Percentiles rank a stretch among this genome's conserved stretches.
Evolutionary conservation across 2,329 filamentous ascomycete genomes (phyloP).

Genomic region (Ilyonectria destructans): DNA sequence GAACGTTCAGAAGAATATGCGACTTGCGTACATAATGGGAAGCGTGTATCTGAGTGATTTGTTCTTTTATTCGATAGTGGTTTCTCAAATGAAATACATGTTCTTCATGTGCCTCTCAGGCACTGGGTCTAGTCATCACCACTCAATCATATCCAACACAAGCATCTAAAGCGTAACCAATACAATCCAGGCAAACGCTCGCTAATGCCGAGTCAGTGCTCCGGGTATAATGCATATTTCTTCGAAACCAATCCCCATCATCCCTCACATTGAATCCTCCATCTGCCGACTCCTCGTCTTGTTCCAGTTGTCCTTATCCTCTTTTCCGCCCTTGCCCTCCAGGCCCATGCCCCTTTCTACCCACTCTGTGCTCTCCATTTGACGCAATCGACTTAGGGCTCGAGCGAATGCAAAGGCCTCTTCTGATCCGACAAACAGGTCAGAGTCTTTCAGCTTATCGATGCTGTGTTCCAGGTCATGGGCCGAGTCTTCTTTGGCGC

Average conservation of each 20-base stretch:
- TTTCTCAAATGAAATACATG: not conserved
- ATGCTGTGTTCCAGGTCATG: slow-evolving; percentile 91
- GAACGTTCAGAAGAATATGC: not conserved
- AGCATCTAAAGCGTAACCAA: slow-evolving; percentile 37
- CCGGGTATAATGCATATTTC: slow-evolving; percentile 49
- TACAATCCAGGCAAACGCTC: slow-evolving; percentile 50
- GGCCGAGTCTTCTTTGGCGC: slow-evolving; percentile 78
- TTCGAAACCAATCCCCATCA: slow-evolving; percentile 19
- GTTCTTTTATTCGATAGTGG: not conserved
- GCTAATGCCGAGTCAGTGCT: slow-evolving; percentile 47
- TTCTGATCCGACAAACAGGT: slow-evolving; percentile 93
- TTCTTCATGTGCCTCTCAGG: slow-evolving; percentile 8
- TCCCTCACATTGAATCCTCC: slow-evolving; percentile 75
- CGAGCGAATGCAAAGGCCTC: slow-evolving; percentile 97
- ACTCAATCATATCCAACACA: slow-evolving; percentile 31
- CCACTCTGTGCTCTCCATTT: slow-evolving; percentile 98
- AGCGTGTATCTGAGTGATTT: not conserved
- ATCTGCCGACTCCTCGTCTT: slow-evolving; percentile 78
- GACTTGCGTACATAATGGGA: not conserved
- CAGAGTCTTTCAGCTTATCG: slow-evolving; percentile 86
- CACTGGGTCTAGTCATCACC: slow-evolving; percentile 28
- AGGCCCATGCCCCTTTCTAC: slow-evolving; percentile 85
- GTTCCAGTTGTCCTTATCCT: slow-evolving; percentile 76
- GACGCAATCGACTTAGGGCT: slow-evolving; percentile 85
- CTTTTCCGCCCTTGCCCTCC: slow-evolving; percentile 75